Base-by-base conservation (phyloP, 2,329 filamentous ascomycete species). In the Eutypella sp. region DNA sequence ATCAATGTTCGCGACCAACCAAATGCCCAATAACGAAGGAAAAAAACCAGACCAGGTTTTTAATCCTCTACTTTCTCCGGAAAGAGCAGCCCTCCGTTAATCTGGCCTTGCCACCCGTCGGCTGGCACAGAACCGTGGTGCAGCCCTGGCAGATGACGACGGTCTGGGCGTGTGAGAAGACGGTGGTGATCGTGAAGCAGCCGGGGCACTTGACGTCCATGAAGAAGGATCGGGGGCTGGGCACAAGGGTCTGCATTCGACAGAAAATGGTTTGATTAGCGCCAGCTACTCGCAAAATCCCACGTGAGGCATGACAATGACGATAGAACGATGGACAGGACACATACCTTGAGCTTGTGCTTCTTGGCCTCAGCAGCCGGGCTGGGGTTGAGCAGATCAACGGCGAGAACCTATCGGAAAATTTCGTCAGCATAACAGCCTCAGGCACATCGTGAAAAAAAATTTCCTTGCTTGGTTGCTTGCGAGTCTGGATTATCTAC, bases 161-260 rank as follows among this genome's bases (percentile, higher is more conserved):
- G 72, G 93, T 99, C 84, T 99, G 93, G 75, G 93, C 93, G 84
- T 99, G 93, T 57, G 92, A 97, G 89, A 97, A 99, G 77, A 99
- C 93, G 74, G 93, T 99, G 75, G 93, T 99, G 84, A 99, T 99
- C 75, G 91, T 96, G 87, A 97, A 99, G 89, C 93, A 99, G 69
- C 93, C 93, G 73, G 93, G 93, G 88, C 93, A 99, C 87, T 99
- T 99, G 82, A 99, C 93, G 73, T 99, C 93, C 93, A 99, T 99
- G 89, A 99, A 99, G 88, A 97, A 99, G 62, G 92, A 97, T 74
- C 93, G 89, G 67, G 93, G 93, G 60, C 83, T 86, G 67, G 93
- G 93, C 71, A 99, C 93, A 67, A 99, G 88, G 62, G 82, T 90
- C 90, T 95, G 61, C 53, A 45, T n/a, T n/a, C n/a, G n/a, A n/a